Conservation (phyloP, 148 eudicot genomes). For the Gaultheria prostrata region DNA sequence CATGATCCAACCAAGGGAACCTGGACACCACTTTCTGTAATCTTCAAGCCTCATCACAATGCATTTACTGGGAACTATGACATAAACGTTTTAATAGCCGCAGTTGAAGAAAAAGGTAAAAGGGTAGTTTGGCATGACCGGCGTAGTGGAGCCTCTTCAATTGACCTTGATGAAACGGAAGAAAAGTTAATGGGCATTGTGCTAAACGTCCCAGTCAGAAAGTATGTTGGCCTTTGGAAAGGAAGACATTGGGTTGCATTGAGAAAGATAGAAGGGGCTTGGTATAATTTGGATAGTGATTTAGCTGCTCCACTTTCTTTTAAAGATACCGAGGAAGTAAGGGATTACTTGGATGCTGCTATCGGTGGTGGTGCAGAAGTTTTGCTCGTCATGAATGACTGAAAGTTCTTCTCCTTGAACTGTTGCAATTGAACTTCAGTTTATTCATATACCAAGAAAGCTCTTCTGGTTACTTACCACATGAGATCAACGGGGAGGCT, state of each 20-base stretch:
- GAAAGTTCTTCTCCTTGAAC: constrained; percentile 18
- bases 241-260: constrained; percentile 83
- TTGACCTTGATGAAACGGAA: constrained; percentile 58
- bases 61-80: constrained; percentile 85
- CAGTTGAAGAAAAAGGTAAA: constrained; percentile 76
- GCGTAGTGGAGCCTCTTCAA: constrained; percentile 51
- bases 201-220: constrained; percentile 60
- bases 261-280: constrained; percentile 60
- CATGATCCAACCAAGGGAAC: constrained; percentile 62
- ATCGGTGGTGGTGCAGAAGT: constrained; percentile 59
- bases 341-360: constrained; percentile 60
- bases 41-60: constrained; percentile 89
- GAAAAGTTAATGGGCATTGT: constrained; percentile 73
- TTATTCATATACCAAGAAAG: not conserved
- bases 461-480: not conserved
- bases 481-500: not conserved
- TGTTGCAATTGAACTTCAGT: constrained; percentile 5
- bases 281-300: constrained; percentile 99
- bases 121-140: constrained; percentile 84
- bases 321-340: constrained; percentile 48
- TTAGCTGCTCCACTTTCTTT: constrained; percentile 54
- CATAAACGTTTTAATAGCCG: constrained; percentile 74
- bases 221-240: constrained; percentile 68
- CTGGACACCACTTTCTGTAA: constrained; percentile 75
- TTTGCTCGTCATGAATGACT: constrained; percentile 63